Evolutionary conservation across 2,329 filamentous ascomycete species (phyloP).

Genomic region (Apiospora saccharicola): DNA sequence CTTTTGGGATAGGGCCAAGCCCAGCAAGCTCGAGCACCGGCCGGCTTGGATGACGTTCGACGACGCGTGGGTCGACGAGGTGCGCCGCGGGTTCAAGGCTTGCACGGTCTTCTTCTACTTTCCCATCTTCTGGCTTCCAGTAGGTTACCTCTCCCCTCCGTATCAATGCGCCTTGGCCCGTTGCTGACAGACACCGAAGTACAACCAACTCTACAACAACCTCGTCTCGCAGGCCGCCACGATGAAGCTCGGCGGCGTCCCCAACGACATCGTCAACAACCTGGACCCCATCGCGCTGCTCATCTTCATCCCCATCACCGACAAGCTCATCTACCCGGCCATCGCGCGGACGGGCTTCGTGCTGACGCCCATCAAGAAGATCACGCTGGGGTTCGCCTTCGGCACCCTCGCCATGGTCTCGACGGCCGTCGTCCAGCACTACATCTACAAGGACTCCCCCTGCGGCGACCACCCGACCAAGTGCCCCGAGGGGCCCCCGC

Average conservation of each 20-base stretch:
- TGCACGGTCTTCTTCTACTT: slow-evolving; percentile 77
- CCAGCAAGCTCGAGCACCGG: slow-evolving; percentile 63
- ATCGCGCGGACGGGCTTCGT: slow-evolving; percentile 69
- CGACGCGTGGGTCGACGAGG: slow-evolving; percentile 83
- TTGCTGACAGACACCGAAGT: slow-evolving; percentile 35
- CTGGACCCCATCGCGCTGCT: slow-evolving; percentile 79
- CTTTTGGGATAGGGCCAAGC: slow-evolving; percentile 75
- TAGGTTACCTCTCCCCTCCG: neutral
- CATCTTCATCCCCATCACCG: slow-evolving; percentile 76
- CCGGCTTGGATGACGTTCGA: slow-evolving; percentile 83
- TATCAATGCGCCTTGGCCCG: too few species aligned
- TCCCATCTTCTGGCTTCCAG: slow-evolving; percentile 66
- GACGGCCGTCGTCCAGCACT: slow-evolving; percentile 64
- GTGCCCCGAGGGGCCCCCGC: slow-evolving; percentile 38
- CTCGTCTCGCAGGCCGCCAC: slow-evolving; percentile 69
- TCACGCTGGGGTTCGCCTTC: slow-evolving; percentile 73
- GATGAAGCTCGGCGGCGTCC: slow-evolving; percentile 73
- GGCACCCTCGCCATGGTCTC: slow-evolving; percentile 68
- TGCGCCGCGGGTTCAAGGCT: slow-evolving; percentile 72
- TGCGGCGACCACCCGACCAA: slow-evolving; percentile 65
- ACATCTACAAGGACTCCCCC: slow-evolving; percentile 68
- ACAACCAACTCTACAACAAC: slow-evolving; percentile 68
- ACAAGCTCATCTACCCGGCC: slow-evolving; percentile 72
- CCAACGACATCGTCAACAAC: slow-evolving; percentile 81
- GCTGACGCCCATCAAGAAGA: slow-evolving; percentile 80